Evolutionary conservation across 495 filamentous ascomycete genomes (phyloP).

Genomic region (Penicillium silybi): DNA sequence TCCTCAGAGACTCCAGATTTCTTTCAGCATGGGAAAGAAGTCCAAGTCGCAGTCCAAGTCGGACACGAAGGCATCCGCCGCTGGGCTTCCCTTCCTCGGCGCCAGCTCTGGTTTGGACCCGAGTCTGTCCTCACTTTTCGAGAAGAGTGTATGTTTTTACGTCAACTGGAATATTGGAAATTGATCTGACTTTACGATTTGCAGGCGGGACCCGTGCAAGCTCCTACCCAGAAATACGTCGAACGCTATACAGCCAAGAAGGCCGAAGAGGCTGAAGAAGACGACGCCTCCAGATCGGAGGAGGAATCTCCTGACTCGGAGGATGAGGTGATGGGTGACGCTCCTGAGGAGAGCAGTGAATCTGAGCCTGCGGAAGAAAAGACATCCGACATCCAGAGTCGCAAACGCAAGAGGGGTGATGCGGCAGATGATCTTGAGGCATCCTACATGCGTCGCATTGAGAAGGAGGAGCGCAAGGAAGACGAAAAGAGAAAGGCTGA

Average conservation of each 20-base stretch:
- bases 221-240: slow-evolving; percentile 48
- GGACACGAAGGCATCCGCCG: slow-evolving; percentile 17
- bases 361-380: slow-evolving; percentile 31
- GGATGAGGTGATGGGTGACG: slow-evolving; percentile 44
- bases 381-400: slow-evolving; percentile 42
- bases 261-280: slow-evolving; percentile 30
- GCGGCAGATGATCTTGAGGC: slow-evolving; percentile 76
- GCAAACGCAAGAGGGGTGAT: slow-evolving; percentile 73
- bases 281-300: slow-evolving; percentile 30
- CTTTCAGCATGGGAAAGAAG: slow-evolving; percentile 39
- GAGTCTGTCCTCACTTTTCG: slow-evolving; percentile 72
- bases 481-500: slow-evolving; percentile 37
- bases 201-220: slow-evolving; percentile 68
- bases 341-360: slow-evolving; percentile 32
- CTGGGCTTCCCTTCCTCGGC: slow-evolving; percentile 33
- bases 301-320: slow-evolving; percentile 36
- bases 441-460: slow-evolving; percentile 72
- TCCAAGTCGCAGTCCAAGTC: slow-evolving; percentile 32
- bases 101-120: slow-evolving; percentile 60
- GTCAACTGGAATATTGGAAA: slow-evolving; percentile 11
- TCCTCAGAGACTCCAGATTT: background rate
- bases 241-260: slow-evolving; percentile 13
- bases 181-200: slow-evolving; percentile 7
- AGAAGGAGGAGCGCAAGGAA: slow-evolving; percentile 51
- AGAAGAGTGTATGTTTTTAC: slow-evolving; percentile 62